Conservation (phyloP, 108 stramenopile species). For the Epipyxis sp. region DNA sequence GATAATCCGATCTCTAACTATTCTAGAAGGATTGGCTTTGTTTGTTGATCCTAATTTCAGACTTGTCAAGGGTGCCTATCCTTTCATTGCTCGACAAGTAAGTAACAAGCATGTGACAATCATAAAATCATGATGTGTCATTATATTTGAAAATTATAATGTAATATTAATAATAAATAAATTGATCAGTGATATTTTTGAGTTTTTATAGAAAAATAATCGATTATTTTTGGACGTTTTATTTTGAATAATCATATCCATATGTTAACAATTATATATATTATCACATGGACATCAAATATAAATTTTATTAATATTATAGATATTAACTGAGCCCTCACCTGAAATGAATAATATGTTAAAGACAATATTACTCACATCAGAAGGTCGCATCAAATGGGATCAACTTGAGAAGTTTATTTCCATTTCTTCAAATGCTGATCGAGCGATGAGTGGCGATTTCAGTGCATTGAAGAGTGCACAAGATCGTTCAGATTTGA, state of each 20-base stretch:
- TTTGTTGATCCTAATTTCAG: constrained; percentile 79
- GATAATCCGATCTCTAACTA: constrained; percentile 81
- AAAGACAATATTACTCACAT: constrained; percentile 33
- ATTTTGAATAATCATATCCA: too few species aligned
- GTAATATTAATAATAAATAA: too few species aligned
- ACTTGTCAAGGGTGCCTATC: constrained; percentile 83
- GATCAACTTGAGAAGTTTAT: constrained; percentile 42
- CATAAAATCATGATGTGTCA: too few species aligned
- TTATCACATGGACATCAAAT: too few species aligned
- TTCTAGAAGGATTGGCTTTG: constrained; percentile 81
- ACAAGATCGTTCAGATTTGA: constrained; percentile 40
- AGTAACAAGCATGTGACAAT: too few species aligned
- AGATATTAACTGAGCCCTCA: background rate
- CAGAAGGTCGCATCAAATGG: constrained; percentile 35
- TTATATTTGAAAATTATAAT: too few species aligned
- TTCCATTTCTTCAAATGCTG: constrained; percentile 38
- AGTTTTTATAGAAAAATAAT: too few species aligned
- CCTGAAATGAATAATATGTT: constrained; percentile 39
- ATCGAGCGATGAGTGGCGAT: constrained; percentile 34
- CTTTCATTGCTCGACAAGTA: constrained; percentile 65
- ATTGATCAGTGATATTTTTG: too few species aligned
- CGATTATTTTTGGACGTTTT: too few species aligned
- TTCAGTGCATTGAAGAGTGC: constrained; percentile 40
- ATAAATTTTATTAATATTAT: too few species aligned
- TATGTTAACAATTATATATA: too few species aligned